Base-by-base conservation (phyloP, 208 protist genomes). In the Wallacemonas rigidus region DNA sequence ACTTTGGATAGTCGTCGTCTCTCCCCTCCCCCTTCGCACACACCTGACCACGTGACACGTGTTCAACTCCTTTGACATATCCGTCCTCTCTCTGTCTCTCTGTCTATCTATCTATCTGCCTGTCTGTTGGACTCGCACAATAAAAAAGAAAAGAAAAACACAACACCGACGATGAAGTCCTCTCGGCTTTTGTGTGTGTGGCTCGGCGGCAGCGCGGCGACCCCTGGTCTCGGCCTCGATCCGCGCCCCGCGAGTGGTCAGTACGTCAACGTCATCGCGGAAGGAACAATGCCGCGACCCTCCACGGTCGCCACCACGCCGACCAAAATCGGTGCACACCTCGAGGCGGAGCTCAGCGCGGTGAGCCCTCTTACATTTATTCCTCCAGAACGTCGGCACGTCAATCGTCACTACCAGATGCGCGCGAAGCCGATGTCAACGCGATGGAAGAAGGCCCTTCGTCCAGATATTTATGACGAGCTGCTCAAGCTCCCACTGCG, bases 391-490 rank as follows among this genome's bases (percentile, higher is more conserved):
- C 60, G 60, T 6, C 60, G 60, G 3, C 60, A 65, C 40, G 60
- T 65, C 8, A 65, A 50, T 26, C 60, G 50, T 17, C 60, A 65
- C 60, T 65, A 53, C 50, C 60, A 65, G 1, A 5, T 81, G 0
- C 15, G 77, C 15, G 69, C 73, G 17, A 79, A 82, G 64, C 80
- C 71, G 2, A 12, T 15, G 26, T 76, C 80, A 8, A 51, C 76
- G 5, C 88, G 86, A 50, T 94, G 85, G 83, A 85, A 84, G 17
- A 79, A 83, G 2, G 70, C 53, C 3, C 85, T 96, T 1, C 85
- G 88, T 3, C 76, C 84, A 6, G 89, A 94, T 41, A 80, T 96
- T 54, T 96, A 96, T 80, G 92, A 95, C 54, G 92, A 96, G 67
- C 74, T 96, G 51, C 68, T 95, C 63, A 96, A 96, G 75, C 74